Conservation (phyloP, 2,329 filamentous ascomycete species). For the Epichloe glyceriae region DNA sequence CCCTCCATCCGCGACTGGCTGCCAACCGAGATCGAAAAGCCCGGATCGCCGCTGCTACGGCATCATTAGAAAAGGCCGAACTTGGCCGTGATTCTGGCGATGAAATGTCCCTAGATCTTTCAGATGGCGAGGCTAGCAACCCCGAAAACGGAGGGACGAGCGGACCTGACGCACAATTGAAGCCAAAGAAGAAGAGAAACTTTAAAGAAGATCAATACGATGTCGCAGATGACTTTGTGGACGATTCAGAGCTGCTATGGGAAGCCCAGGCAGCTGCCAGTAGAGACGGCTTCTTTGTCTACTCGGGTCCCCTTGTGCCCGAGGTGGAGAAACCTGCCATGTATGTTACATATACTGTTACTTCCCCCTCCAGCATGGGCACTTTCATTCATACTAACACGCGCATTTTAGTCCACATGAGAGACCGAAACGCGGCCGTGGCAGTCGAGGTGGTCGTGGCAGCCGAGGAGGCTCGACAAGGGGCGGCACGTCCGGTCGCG, state of each 20-base stretch:
- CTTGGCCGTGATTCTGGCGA: conserved; percentile 58
- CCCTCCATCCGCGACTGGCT: conserved; percentile 79
- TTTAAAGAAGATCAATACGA: conserved; percentile 76
- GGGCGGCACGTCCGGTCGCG: conserved; percentile 30
- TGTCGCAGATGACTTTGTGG: conserved; percentile 71
- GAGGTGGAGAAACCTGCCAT: conserved; percentile 64
- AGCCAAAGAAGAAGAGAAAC: conserved; percentile 67
- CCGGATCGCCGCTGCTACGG: conserved; percentile 78
- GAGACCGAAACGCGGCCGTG: conserved; percentile 54
- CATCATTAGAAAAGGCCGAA: conserved; percentile 65
- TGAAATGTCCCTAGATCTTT: conserved; percentile 72
- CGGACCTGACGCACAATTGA: conserved; percentile 47
- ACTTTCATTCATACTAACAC: background rate
- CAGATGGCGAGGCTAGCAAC: conserved; percentile 67
- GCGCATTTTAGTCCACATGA: conserved; percentile 48
- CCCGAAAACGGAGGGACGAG: conserved; percentile 63
- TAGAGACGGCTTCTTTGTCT: conserved; percentile 96
- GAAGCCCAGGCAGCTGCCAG: conserved; percentile 89
- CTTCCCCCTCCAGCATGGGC: background rate
- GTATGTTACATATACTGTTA: conserved; percentile 14
- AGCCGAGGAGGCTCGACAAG: conserved; percentile 53
- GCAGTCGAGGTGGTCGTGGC: conserved; percentile 36
- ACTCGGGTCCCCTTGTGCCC: conserved; percentile 79
- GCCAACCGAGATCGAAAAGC: conserved; percentile 79
- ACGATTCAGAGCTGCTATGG: conserved; percentile 91